These are phyloP conservation scores for Lactuca sativa DNA, from an alignment of 129 eudicot species.

Conservation along the genomic window DNA sequence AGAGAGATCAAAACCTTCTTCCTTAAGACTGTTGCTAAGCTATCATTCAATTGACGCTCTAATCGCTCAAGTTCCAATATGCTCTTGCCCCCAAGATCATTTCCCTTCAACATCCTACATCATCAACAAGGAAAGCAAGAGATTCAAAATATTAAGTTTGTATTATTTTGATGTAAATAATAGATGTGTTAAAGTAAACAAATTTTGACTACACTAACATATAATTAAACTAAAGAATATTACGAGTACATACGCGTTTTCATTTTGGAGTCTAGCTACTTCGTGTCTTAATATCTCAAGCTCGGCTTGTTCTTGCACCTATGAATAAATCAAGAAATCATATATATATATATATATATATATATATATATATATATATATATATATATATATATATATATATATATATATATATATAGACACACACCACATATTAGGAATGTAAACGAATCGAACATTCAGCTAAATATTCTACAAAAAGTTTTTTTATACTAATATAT, in stretches of 20 bases:
- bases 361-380: too few species aligned
- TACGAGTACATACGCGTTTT: slow-evolving; percentile 46
- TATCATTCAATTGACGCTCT: slow-evolving; percentile 58
- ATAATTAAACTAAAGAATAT: background rate
- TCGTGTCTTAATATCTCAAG: slow-evolving; percentile 58
- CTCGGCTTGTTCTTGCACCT: slow-evolving; percentile 47
- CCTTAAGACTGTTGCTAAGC: slow-evolving; percentile 52
- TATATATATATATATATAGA: too few species aligned
- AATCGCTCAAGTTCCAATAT: slow-evolving; percentile 51
- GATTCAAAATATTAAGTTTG: background rate
- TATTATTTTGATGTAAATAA: background rate
- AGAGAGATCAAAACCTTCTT: slow-evolving; percentile 49
- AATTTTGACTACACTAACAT: background rate
- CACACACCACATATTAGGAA: too few species aligned
- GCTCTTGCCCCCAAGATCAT: slow-evolving; percentile 52
- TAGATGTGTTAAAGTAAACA: background rate
- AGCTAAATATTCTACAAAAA: too few species aligned
- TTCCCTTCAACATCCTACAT: slow-evolving; percentile 60
- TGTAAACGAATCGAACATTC: too few species aligned
- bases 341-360: too few species aligned
- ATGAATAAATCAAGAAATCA: background rate
- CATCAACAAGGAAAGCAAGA: background rate
- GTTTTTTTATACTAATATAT: too few species aligned
- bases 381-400: too few species aligned
- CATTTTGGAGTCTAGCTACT: slow-evolving; percentile 52